Evolutionary conservation across 129 eudicot genomes (phyloP).

Genomic region (Pseudognaphalium luteoalbum): DNA sequence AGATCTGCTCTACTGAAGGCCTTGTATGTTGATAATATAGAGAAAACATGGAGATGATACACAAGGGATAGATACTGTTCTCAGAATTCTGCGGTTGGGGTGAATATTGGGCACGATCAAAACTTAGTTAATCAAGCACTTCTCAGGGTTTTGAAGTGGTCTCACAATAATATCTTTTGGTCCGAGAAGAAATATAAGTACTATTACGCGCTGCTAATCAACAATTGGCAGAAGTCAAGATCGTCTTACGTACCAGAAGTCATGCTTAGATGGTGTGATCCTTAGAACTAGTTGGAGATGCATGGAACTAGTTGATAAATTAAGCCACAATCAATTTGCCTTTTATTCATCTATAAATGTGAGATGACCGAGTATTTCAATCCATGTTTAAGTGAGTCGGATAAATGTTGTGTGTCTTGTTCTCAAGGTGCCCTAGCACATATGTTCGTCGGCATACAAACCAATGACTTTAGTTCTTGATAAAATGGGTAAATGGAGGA

Average conservation of each 20-base stretch:
- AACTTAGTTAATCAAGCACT: too few species aligned
- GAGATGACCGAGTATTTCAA: neutral
- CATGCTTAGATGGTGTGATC: neutral
- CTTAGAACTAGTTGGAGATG: neutral
- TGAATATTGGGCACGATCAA: neutral
- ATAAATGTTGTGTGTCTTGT: neutral
- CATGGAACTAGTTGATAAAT: neutral
- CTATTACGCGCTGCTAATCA: neutral
- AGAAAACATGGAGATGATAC: conserved; percentile 1
- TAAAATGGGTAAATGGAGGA: neutral
- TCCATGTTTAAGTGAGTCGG: neutral
- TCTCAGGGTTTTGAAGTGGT: conserved; percentile 7
- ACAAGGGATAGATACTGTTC: neutral
- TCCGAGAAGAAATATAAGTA: neutral
- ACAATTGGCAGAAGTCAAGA: neutral
- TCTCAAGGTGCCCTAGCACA: neutral
- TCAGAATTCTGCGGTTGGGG: neutral
- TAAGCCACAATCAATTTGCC: neutral
- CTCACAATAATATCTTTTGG: conserved; percentile 10
- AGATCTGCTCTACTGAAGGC: neutral
- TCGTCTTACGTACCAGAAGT: neutral
- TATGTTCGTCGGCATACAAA: neutral
- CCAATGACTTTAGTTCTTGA: neutral
- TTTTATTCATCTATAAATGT: neutral
- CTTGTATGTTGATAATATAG: conserved; percentile 12